These are phyloP conservation scores for Pseudogymnoascus sp. DNA, from an alignment of 2,329 filamentous ascomycete species.

Conservation along the genomic window DNA sequence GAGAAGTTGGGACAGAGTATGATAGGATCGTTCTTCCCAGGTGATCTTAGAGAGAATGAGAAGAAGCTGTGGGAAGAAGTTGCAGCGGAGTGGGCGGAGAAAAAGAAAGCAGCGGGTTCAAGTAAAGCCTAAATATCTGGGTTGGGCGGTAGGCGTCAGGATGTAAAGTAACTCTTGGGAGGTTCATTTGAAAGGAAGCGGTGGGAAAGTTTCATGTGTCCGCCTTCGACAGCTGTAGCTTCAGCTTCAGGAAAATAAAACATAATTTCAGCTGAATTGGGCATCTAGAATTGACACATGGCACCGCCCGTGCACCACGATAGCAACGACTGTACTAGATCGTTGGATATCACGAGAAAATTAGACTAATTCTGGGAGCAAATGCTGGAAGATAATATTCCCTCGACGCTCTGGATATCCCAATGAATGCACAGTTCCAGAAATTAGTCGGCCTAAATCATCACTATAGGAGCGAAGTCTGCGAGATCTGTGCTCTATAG, in stretches of 20 bases:
- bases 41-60: constrained; percentile 6
- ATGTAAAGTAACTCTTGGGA: neutral
- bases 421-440: too few species aligned
- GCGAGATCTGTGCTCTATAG: neutral
- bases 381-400: neutral
- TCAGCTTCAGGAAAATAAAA: neutral
- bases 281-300: neutral
- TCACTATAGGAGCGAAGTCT: neutral
- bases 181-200: neutral
- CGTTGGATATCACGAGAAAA: neutral
- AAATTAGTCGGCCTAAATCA: too few species aligned
- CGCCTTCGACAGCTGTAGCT: neutral
- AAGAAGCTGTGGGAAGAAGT: constrained; percentile 7
- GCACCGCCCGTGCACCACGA: neutral
- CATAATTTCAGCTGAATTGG: neutral
- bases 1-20: constrained; percentile 9
- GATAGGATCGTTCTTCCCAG: constrained; percentile 10
- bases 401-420: neutral
- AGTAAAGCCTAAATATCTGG: neutral
- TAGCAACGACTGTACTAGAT: neutral
- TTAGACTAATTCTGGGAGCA: neutral
- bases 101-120: neutral
- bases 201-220: neutral
- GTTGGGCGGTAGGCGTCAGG: neutral
- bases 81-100: constrained; percentile 1